These are phyloP conservation scores for Gonium pectorale DNA, from an alignment of 139 green algal genomes.

Conservation along the genomic window DNA sequence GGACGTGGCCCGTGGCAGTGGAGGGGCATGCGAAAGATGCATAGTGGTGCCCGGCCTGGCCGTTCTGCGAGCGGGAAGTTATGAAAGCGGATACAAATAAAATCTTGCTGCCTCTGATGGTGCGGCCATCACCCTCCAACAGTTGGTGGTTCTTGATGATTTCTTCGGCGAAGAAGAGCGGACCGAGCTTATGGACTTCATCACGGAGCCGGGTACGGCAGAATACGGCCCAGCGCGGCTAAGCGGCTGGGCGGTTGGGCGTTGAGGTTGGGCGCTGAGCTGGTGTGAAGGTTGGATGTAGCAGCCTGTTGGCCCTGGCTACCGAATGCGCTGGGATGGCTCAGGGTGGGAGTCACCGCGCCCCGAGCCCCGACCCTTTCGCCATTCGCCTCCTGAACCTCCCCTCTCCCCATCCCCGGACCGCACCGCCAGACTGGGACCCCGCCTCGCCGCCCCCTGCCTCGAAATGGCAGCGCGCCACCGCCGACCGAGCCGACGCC, in stretches of 20 bases:
- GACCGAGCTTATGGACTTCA: conserved; percentile 53
- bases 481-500: conserved; percentile 63
- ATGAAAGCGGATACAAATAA: no score
- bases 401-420: neutral
- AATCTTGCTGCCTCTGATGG: no score
- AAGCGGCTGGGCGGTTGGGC: neutral
- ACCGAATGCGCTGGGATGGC: no score
- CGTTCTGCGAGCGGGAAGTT: no score
- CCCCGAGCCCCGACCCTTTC: neutral
- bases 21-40: no score
- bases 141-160: conserved; percentile 75
- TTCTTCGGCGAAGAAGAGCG: conserved; percentile 68
- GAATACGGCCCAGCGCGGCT: no score
- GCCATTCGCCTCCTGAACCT: neutral
- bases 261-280: neutral
- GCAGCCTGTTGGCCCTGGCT: no score
- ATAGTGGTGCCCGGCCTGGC: no score
- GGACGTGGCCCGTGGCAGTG: no score
- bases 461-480: conserved; percentile 73
- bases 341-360: no score
- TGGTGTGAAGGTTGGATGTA: no score
- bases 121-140: no score
- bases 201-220: conserved; percentile 50
- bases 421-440: conserved; percentile 27
- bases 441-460: conserved; percentile 33